Base-by-base conservation (phyloP, 1,284 basidiomycete species). In the Malassezia sp. region DNA sequence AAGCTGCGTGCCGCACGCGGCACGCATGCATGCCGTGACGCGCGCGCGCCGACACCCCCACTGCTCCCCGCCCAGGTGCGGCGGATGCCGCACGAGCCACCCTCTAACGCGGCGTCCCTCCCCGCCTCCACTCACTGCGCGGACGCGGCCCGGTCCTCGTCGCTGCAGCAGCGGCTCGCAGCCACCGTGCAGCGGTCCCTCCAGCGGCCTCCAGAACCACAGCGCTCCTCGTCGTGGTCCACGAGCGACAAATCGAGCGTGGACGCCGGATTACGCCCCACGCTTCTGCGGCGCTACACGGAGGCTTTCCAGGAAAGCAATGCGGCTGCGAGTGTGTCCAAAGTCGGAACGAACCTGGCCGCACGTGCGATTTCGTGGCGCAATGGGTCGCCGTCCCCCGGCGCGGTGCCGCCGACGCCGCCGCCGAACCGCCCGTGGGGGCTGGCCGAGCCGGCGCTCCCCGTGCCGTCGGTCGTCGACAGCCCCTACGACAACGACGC, bases 291-390 rank as follows among this genome's bases (percentile, higher is more conserved):
- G n/a, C 50, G 54, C 22, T 62, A 60, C 21, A 56, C 60, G 18
- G 60, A 66, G 23, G 63, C 60, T 3, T 49, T 67, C 12, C 67
- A 70, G 27, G 57, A 54, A 26, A 64, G 61, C 38, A 60, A 70
- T 32, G 57, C 65, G 4, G 65, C 60, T 2, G 67, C 67, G 15
- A 62, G 53, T 27, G 30, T 70, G 5, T 60, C 61, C 32, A 70
- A 70, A 38, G 59, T 58, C 1, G 56, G 61, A 40, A 64, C 67
- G 0, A 68, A 70, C 36, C 49, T 60, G 20, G 61, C 60, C 2
- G 67, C 65, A 11, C 63, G 58, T 39, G 62, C 65, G 2, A 44
- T 65, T 47, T 56, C 51, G 7, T 50, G 48, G 48, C 41, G 38
- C 20, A 18, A 20, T 23, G 27, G 10, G 9, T 27, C 23, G 15